These are phyloP conservation scores for Stachybotrys elegans DNA, from an alignment of 2,329 filamentous ascomycete genomes.

Conservation along the genomic window DNA sequence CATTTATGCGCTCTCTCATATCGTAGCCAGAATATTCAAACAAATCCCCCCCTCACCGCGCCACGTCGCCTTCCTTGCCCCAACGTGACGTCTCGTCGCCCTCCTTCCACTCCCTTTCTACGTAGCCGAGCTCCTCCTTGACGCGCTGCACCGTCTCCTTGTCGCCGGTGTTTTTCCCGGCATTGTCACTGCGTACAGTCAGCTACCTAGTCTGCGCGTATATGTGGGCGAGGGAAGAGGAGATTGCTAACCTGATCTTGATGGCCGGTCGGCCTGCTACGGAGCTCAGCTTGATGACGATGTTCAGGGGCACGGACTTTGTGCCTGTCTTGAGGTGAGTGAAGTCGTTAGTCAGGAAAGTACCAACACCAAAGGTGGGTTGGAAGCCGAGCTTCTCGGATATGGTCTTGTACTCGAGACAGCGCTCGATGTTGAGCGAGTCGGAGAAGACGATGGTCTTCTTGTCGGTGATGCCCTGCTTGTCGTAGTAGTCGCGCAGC, in stretches of 20 bases:
- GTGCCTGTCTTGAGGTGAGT: slow-evolving; percentile 62
- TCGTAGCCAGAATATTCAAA: too few relatives aligned
- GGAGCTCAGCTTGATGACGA: slow-evolving; percentile 93
- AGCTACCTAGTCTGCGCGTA: slow-evolving; percentile 6
- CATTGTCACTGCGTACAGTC: slow-evolving; percentile 57
- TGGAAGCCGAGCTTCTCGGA: slow-evolving; percentile 77
- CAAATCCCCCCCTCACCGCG: too few relatives aligned
- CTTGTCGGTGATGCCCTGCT: slow-evolving; percentile 67
- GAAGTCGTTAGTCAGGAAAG: slow-evolving; percentile 95
- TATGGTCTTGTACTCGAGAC: slow-evolving; percentile 81
- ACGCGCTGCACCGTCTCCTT: slow-evolving; percentile 72
- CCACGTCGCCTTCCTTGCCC: slow-evolving; percentile 58
- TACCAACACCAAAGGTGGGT: slow-evolving; percentile 90
- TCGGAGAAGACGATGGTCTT: slow-evolving; percentile 96
- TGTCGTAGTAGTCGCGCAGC: slow-evolving; percentile 77
- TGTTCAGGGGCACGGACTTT: slow-evolving; percentile 90
- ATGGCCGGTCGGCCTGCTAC: slow-evolving; percentile 77
- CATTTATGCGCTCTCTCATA: too few relatives aligned
- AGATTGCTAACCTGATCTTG: slow-evolving; percentile 63
- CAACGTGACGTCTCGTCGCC: slow-evolving; percentile 82
- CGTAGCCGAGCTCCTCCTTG: slow-evolving; percentile 79
- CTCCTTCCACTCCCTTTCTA: slow-evolving; percentile 75
- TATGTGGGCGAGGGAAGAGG: neutral
- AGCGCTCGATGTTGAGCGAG: slow-evolving; percentile 85
- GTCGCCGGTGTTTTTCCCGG: slow-evolving; percentile 92